Base-by-base conservation (phyloP, 345 rosid genomes). In the Ailanthus altissimus region DNA sequence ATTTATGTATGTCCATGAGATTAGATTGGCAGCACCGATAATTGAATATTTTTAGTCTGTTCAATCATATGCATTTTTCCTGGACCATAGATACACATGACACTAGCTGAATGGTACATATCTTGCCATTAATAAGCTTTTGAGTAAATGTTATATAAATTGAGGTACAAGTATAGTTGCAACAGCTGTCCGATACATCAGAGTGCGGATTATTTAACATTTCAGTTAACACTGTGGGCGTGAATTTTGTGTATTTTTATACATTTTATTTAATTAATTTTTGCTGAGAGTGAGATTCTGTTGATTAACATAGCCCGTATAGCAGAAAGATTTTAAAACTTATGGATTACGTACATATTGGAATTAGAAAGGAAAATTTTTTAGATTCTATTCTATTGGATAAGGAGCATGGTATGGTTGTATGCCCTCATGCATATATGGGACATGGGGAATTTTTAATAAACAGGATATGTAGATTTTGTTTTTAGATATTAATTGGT, bases 21-120 rank as follows among this genome's bases (percentile, higher is more conserved):
- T 61, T 45, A 3, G 23, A 50, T 38, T 28, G 42, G 32, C 5
- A 59, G 56, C 68, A 51, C 36, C 25, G 8, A 32, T 50, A 50
- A 75, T 75, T 64, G 77, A 61, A 74, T 7, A 25, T 61, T 63
- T 49, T 75, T 62, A 61, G 43, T 50, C 20, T 72, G 67, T 36
- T 13, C 49, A 36, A 49, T 70, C 63, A 53, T n/a, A n/a, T 71
- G 42, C 4, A 25, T 49, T 25, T 47, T 25, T 23, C 3, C 67
- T 5, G 12, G 53, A 23, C 53, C 53, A 66, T 43, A 23, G 10
- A 21, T 43, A n/a, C 38, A 26, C 6, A 10, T 42, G 70, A 62
- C 16, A 20, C 23, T 28, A 53, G 42, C 58, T 50, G 38, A 32
- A 32, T 32, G 21, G n/a, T 13, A 40, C 42, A 67, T 23, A 10